Base-by-base conservation (phyloP, 371 early-diverging fungal genomes). In the Rhizopus sp. region DNA sequence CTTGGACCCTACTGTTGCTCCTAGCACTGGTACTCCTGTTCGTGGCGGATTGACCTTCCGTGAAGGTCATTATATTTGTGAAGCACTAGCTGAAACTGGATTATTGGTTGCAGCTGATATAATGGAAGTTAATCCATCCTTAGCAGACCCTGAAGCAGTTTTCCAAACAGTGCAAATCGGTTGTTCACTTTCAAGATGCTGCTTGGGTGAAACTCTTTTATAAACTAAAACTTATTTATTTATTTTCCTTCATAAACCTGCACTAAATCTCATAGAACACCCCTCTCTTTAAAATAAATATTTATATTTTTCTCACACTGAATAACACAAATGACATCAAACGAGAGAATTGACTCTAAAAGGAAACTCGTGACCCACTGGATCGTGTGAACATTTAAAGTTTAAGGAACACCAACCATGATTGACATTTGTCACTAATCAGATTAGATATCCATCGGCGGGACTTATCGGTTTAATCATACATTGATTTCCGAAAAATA, bases 1-100 rank as follows among this genome's bases (percentile, higher is more conserved):
- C 7, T 78, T 97, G 30, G 97, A 97, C 70, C 97, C 98, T 16
- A 78, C 88, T 4, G 94, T 95, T 16, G 96, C 95, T 10, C 97
- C 97, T 31, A 88, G 93, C 30, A 97, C 96, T 1, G 88, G 94
- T 41, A 97, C 98, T 6, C 98, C 98, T 33, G 98, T 98, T 16
- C 88, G 96, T 59, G 98, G 97, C 53, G 98, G 98, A 29, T 70
- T 98, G 55, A 90, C 95, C 10, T 92, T 93, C 80, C 83, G 92
- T 52, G 93, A 93, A 70, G 92, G 93, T 37, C 92, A 92, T 70
- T 92, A 90, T 60, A 89, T 94, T 42, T 93, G 94, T 80, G 97
- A 98, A 76, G 88, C 90, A 5, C 55, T 96, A 17, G 85, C 86
- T 42, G 94, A 95, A 65, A 94, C 96, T 23, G 95, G 95, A 4